Base-by-base conservation (phyloP, 2,329 filamentous ascomycete species). In the Botrytis fabae region DNA sequence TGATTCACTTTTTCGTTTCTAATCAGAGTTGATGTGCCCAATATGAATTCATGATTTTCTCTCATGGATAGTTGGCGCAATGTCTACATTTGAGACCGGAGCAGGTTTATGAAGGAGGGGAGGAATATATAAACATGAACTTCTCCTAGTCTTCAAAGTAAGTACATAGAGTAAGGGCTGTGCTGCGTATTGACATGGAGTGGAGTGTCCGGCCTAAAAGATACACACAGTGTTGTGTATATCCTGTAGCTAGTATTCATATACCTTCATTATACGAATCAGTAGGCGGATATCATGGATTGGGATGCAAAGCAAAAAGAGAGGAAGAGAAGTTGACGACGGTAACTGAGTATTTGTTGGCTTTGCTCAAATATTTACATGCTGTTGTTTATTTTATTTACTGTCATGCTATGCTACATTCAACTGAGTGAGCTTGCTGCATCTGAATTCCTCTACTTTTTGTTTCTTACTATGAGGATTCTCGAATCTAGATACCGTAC, bases 1-100 rank as follows among this genome's bases (percentile, higher is more conserved):
- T 7, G 12, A 54, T 54, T n/a, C 0, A 16, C 25, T n/a, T n/a
- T 54, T 54, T n/a, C 5, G 48, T 2, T 16, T 1, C 7, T 16
- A 5, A 54, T n/a, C 4, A 4, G 5, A n/a, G 22, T 51, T 6
- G 4, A 5, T 14, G 4, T n/a, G 1, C 6, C 4, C 4, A 25
- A 6, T n/a, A 4, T 6, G 12, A 51, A 22, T 54, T n/a, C 12
- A 16, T 8, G 48, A 7, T 54, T 16, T 1, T 0, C 12, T n/a
- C 12, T n/a, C 7, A 7, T 51, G 4, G 1, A 7, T 1, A 0
- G 14, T 1, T n/a, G 2, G 1, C 7, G 4, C 6, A 0, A 7
- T 10, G 0, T n/a, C 48, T 16, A 16, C 0, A 1, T n/a, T n/a
- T 3, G 12, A 54, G 25, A 54, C 2, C 5, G 12, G 12, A n/a